phyloP scores from a whole-genome alignment of 257 asterid genomes.

The Nicotiana benthamiana region DNA sequence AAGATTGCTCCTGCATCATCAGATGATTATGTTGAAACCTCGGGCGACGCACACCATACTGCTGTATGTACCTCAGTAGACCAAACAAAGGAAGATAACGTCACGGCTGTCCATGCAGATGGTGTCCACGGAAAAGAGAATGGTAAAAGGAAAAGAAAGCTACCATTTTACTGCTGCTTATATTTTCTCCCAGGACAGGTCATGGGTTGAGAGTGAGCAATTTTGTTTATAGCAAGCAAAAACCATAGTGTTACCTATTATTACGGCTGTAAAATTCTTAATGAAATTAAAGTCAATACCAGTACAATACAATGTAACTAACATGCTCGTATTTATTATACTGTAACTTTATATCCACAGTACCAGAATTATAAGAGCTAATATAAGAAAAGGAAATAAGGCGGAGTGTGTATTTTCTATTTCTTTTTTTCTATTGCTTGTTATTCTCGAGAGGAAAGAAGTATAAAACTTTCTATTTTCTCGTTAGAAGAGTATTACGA shows the following conservation, averaged over 20 bases:
- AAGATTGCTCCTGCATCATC: conserved; percentile 56
- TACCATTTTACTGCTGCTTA: conserved; percentile 39
- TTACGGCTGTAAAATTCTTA: neutral
- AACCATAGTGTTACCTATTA: neutral
- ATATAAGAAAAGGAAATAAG: too few relatives aligned
- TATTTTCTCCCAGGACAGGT: conserved; percentile 15
- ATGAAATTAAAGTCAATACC: neutral
- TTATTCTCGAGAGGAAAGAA: conserved; percentile 14
- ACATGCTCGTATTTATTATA: neutral
- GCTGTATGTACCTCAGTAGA: conserved; percentile 18
- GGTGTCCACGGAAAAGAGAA: conserved; percentile 8
- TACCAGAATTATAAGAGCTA: neutral
- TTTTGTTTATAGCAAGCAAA: neutral
- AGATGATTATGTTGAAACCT: conserved; percentile 22
- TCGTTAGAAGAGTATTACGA: too few relatives aligned
- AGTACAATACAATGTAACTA: neutral
- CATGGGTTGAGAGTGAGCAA: neutral
- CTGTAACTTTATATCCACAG: neutral
- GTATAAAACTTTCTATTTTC: too few relatives aligned
- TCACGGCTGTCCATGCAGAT: conserved; percentile 12
- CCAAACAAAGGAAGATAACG: conserved; percentile 12
- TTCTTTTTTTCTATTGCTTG: neutral
- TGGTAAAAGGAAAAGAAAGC: conserved; percentile 22
- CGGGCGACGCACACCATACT: conserved; percentile 11
- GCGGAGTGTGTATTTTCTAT: neutral